Evolutionary conservation across 78 protist species (phyloP).

Genomic region (Chrysochromulina tobinii): DNA sequence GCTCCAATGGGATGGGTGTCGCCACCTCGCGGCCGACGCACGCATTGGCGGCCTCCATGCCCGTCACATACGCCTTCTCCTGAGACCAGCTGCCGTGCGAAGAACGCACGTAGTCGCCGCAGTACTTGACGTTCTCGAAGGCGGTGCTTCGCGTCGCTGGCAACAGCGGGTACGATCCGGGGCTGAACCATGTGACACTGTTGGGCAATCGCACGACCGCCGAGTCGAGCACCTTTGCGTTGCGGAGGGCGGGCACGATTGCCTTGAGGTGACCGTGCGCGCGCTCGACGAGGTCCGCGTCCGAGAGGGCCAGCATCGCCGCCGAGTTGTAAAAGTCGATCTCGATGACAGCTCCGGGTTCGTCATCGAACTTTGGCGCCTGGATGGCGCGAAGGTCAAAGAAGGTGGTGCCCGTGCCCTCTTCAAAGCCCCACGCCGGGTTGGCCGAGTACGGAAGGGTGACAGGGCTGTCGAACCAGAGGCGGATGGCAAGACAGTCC

Average conservation of each 20-base stretch:
- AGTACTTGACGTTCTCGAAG: background rate
- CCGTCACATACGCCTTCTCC: slow-evolving; percentile 24
- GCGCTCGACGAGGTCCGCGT: background rate
- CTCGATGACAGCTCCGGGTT: slow-evolving; percentile 19
- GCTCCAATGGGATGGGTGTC: background rate
- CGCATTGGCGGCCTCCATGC: slow-evolving; percentile 1
- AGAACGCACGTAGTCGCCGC: background rate
- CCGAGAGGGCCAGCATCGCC: background rate
- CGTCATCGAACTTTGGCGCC: background rate
- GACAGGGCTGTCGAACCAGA: background rate
- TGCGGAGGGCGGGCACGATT: background rate
- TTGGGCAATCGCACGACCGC: slow-evolving; percentile 14
- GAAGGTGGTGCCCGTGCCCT: slow-evolving; percentile 1
- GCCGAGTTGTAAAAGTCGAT: slow-evolving; percentile 7
- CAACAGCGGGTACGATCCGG: background rate
- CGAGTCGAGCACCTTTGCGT: background rate
- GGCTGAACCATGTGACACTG: background rate
- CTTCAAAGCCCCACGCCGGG: slow-evolving; percentile 25
- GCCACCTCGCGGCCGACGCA: background rate
- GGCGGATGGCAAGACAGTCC: background rate
- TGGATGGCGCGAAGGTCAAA: slow-evolving; percentile 7
- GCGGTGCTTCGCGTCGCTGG: background rate
- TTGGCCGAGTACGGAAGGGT: background rate
- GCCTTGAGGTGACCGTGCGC: background rate
- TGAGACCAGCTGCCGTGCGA: slow-evolving; percentile 27